Conservation (phyloP, 306 rosid species). For the Trifolium pratense region DNA sequence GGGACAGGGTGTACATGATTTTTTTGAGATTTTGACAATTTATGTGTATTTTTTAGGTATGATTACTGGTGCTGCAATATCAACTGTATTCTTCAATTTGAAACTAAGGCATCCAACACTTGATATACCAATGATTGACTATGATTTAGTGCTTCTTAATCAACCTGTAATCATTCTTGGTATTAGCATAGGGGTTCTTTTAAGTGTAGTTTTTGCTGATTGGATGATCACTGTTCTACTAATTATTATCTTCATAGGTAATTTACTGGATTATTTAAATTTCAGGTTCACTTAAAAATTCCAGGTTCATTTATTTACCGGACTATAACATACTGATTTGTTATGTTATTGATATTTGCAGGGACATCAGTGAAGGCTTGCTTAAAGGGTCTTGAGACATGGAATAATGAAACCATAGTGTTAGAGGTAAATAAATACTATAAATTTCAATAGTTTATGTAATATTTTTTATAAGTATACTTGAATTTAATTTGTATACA, state of each 20-base stretch:
- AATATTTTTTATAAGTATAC: too few species aligned
- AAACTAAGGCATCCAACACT: conserved; percentile 78
- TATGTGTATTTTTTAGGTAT: conserved; percentile 54
- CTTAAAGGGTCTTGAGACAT: conserved; percentile 69
- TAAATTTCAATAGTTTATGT: not conserved
- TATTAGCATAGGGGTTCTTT: conserved; percentile 80
- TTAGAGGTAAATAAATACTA: conserved; percentile 49
- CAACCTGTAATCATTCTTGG: conserved; percentile 87
- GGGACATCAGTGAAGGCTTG: conserved; percentile 77
- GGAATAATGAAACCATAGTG: conserved; percentile 74
- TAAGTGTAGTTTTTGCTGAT: conserved; percentile 83
- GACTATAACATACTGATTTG: too few species aligned
- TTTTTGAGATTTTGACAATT: not conserved
- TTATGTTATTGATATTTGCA: conserved; percentile 32
- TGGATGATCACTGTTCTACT: conserved; percentile 87
- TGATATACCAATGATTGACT: conserved; percentile 73
- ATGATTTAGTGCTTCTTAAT: conserved; percentile 73
- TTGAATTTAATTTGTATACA: too few species aligned
- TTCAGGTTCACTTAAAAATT: too few species aligned
- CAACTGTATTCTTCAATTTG: conserved; percentile 73
- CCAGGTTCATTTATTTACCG: too few species aligned
- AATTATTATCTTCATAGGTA: conserved; percentile 73
- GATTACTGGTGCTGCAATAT: conserved; percentile 89
- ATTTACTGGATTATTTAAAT: not conserved
- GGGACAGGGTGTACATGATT: too few species aligned